Conservation (phyloP, 257 asterid species). For the Euphrasia confusa region DNA sequence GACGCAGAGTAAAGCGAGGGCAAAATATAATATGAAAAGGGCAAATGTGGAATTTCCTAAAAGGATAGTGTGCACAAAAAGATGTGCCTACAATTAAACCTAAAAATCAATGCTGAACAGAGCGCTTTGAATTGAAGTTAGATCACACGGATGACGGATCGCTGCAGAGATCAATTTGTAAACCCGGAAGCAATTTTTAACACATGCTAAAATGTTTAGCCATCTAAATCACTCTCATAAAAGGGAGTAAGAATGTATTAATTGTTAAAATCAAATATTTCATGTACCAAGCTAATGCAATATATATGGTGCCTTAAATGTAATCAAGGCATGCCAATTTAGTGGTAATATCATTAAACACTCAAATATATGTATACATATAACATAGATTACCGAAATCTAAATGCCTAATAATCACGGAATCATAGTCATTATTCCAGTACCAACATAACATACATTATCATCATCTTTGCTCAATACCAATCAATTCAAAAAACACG, state of each 20-base stretch:
- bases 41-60: slow-evolving; percentile 6
- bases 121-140: slow-evolving; percentile 13
- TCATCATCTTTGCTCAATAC: not conserved
- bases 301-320: slow-evolving; percentile 12
- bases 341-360: slow-evolving; percentile 7
- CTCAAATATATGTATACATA: not conserved
- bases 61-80: not conserved
- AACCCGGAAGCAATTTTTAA: too few species aligned
- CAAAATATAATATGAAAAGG: slow-evolving; percentile 10
- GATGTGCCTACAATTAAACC: not conserved
- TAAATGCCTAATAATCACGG: not conserved
- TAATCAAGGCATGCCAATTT: not conserved
- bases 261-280: too few species aligned
- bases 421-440: not conserved
- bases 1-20: slow-evolving; percentile 7
- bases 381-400: slow-evolving; percentile 6
- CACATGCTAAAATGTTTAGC: too few species aligned
- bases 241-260: too few species aligned
- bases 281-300: not conserved
- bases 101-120: slow-evolving; percentile 1
- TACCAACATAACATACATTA: not conserved
- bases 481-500: slow-evolving; percentile 10
- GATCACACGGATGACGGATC: not conserved
- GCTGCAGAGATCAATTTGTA: too few species aligned
- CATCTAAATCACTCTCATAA: too few species aligned